phyloP scores from a whole-genome alignment of 495 filamentous ascomycete species.

The Rusavskia elegans region DNA sequence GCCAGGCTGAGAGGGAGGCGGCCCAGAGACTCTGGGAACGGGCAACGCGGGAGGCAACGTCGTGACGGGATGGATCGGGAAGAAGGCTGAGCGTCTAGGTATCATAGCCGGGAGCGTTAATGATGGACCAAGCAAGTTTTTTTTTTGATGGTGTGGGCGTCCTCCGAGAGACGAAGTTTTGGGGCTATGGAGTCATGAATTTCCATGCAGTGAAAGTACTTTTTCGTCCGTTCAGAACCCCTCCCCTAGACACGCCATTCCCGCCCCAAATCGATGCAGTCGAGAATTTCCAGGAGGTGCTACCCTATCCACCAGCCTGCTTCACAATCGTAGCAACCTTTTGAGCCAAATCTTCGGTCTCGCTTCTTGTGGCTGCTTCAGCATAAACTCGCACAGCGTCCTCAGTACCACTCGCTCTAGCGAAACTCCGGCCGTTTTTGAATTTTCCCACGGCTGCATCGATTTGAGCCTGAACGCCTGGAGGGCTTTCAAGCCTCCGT shows the following conservation, averaged over 20 bases:
- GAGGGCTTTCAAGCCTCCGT: conserved; percentile 64
- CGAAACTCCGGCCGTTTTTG: conserved; percentile 79
- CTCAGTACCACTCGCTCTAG: conserved; percentile 84
- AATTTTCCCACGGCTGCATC: conserved; percentile 79
- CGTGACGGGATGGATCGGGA: conserved; percentile 76
- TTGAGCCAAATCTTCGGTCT: conserved; percentile 74
- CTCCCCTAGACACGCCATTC: no score
- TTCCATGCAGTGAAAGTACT: neutral
- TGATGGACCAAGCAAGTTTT: no score
- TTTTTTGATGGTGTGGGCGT: no score
- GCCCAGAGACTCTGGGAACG: conserved; percentile 19
- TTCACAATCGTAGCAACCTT: conserved; percentile 61
- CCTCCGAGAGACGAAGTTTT: no score
- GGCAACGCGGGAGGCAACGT: conserved; percentile 35
- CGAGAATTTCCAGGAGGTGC: neutral
- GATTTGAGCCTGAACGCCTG: conserved; percentile 66
- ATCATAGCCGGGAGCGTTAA: no score
- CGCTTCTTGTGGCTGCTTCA: conserved; percentile 74
- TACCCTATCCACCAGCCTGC: conserved; percentile 5
- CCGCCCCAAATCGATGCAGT: no score
- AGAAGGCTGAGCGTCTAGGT: conserved; percentile 31
- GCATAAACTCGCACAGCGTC: conserved; percentile 94
- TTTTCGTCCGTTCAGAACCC: neutral
- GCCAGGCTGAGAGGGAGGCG: conserved; percentile 33
- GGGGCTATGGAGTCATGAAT: neutral